Percentiles rank a stretch among this genome's conserved stretches.
Evolutionary conservation across 2,329 filamentous ascomycete species (phyloP).

Genomic region (Aspergillus sp.): DNA sequence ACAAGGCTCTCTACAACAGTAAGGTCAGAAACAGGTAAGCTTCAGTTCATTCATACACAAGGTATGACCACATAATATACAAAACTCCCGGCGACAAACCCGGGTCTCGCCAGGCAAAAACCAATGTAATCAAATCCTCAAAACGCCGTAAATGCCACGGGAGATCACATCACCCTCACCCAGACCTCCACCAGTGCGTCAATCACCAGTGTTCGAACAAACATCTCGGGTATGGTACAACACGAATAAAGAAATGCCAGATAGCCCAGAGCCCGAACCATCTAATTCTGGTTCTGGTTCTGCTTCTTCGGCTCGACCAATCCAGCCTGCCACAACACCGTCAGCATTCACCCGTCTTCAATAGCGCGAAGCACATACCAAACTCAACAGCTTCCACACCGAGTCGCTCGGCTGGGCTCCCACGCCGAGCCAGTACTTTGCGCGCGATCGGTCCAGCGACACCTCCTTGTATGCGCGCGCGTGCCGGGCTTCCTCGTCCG

Average conservation of each 20-base stretch:
- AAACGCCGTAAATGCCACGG: no score
- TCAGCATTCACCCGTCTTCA: background rate
- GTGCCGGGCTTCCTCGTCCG: constrained; percentile 47
- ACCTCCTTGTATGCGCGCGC: constrained; percentile 85
- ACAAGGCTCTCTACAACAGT: no score
- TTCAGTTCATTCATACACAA: no score
- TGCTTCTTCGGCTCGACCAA: constrained; percentile 32
- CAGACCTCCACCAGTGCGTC: background rate
- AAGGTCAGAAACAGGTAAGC: no score
- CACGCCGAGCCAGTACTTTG: constrained; percentile 95
- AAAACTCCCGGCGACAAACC: no score
- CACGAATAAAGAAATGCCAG: background rate
- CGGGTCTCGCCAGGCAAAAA: no score
- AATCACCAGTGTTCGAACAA: no score
- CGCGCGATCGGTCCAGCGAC: constrained; percentile 74
- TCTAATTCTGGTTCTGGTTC: constrained; percentile 10
- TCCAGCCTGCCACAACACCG: constrained; percentile 26
- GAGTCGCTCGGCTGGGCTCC: constrained; percentile 92
- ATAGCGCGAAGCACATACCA: constrained; percentile 56
- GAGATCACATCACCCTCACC: background rate
- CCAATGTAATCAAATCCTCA: no score
- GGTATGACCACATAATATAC: no score
- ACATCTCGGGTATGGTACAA: constrained; percentile 6
- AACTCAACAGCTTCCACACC: constrained; percentile 78
- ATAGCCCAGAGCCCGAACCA: no score